Base-by-base conservation (phyloP, 2,329 filamentous ascomycete genomes). In the Coniochaeta pulveracea region DNA sequence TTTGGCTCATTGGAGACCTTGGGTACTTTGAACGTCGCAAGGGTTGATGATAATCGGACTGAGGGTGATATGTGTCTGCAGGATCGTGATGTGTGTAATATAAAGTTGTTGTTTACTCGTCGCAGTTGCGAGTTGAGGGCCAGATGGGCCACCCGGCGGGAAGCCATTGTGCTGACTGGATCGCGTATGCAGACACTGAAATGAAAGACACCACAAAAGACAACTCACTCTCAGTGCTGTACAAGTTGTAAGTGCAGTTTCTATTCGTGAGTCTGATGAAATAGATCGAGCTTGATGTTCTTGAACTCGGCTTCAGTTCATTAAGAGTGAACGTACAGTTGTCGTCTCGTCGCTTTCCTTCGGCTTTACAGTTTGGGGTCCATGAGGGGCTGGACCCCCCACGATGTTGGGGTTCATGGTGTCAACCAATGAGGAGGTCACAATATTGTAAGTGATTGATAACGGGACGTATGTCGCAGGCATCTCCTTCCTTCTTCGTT, bases 1-100 rank as follows among this genome's bases (percentile, higher is more conserved):
- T 95, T 98, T n/a, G 85, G 85, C 64, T 98, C 91, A 55, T 98
- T 98, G 53, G 74, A 66, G 47, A 95, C 75, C 42, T 77, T 77
- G 32, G 91, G 91, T 33, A 88, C 73, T 65, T 85, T 89, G 72
- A 95, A 96, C 40, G 76, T 70, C 32, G 86, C 88, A 42, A 93
- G 66, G 6, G 76, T 80, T 37, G 77, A n/a, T n/a, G n/a, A 60
- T 46, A 50, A 47, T 33, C 50, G 60, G 26, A 31, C 23, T 4
- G 28, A 12, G 25, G 34, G 29, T 32, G 28, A 23, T 28, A 16
- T 19, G 6, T 12, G 12, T 12, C 16, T 19, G n/a, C 17, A 26
- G 31, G 30, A 34, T 34, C n/a, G 35, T 31, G 17, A 32, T 17
- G 21, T 33, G 15, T 24, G 24, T 34, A 37, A 39, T 36, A 44